These are phyloP conservation scores for Lentinula aciculospora DNA, from an alignment of 768 basidiomycete genomes.

Conservation along the genomic window DNA sequence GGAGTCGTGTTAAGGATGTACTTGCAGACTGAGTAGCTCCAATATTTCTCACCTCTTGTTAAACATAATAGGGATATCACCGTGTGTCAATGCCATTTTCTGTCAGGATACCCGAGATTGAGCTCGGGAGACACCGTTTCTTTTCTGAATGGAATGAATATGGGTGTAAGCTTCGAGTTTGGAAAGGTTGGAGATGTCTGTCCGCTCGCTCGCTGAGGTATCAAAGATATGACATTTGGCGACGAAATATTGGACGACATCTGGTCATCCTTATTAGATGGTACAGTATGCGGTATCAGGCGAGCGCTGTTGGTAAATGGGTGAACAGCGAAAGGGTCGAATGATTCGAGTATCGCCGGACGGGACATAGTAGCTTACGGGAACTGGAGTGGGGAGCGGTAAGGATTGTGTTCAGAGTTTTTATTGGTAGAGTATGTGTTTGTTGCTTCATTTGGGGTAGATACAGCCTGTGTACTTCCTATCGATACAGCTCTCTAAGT, in stretches of 20 bases:
- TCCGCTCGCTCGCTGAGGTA: slow-evolving; percentile 12
- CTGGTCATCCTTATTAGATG: too few relatives aligned
- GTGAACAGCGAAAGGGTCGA: slow-evolving; percentile 54
- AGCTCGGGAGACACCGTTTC: slow-evolving; percentile 52
- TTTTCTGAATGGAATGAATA: slow-evolving; percentile 51
- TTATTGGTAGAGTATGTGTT: not conserved
- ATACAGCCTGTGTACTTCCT: too few relatives aligned
- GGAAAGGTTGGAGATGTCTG: slow-evolving; percentile 12
- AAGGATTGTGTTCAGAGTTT: not conserved
- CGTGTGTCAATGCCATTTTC: not conserved
- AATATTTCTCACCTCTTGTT: not conserved
- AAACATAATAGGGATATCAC: not conserved
- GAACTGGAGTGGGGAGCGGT: not conserved
- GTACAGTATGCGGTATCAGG: not conserved
- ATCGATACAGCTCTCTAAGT: too few relatives aligned
- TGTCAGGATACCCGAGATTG: slow-evolving; percentile 31
- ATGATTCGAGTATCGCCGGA: slow-evolving; percentile 34
- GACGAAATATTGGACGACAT: not conserved
- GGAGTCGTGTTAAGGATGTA: too few relatives aligned
- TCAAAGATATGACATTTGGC: not conserved
- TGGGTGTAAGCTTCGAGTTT: slow-evolving; percentile 19
- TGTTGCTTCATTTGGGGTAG: not conserved
- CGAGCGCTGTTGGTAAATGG: slow-evolving; percentile 35
- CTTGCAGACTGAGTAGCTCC: too few relatives aligned
- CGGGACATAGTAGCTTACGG: slow-evolving; percentile 21